These are phyloP conservation scores for Kurtzmaniella quercitrusa DNA, from an alignment of 1,139 yeast species.

Conservation along the genomic window DNA sequence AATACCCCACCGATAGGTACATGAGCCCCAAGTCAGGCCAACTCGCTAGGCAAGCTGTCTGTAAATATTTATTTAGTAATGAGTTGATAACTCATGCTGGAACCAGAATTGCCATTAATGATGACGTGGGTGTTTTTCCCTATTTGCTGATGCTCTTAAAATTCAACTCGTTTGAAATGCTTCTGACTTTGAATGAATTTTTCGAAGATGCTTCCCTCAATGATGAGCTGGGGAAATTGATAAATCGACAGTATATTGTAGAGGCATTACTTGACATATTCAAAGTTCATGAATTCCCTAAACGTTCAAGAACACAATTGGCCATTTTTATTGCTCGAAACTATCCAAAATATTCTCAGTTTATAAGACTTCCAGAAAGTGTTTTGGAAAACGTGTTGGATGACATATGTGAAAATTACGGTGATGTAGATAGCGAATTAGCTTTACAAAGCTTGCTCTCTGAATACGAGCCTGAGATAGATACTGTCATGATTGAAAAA, in stretches of 20 bases:
- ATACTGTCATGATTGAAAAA: slow-evolving; percentile 42
- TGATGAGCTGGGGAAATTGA: slow-evolving; percentile 34
- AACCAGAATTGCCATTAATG: slow-evolving; percentile 8
- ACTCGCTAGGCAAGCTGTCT: slow-evolving; percentile 44
- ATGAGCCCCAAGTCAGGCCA: slow-evolving; percentile 25
- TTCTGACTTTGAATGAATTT: slow-evolving; percentile 67
- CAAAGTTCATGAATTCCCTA: slow-evolving; percentile 30
- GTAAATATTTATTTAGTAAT: slow-evolving; percentile 47
- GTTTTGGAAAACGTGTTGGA: slow-evolving; percentile 45
- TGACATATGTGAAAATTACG: slow-evolving; percentile 44
- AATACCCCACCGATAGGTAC: slow-evolving; percentile 65
- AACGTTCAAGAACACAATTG: slow-evolving; percentile 37
- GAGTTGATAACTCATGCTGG: slow-evolving; percentile 10
- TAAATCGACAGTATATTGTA: slow-evolving; percentile 62
- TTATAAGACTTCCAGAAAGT: slow-evolving; percentile 63
- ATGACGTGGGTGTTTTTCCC: slow-evolving; percentile 50
- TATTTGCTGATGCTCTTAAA: slow-evolving; percentile 48
- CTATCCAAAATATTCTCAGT: slow-evolving; percentile 77
- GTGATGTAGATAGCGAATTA: slow-evolving; percentile 58
- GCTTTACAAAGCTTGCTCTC: slow-evolving; percentile 69
- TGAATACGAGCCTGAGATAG: slow-evolving; percentile 53
- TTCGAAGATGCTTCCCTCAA: slow-evolving; percentile 72
- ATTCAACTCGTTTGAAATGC: slow-evolving; percentile 51
- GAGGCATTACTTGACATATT: slow-evolving; percentile 59
- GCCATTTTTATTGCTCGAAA: slow-evolving; percentile 72